Evolutionary conservation across 2,329 filamentous ascomycete species (phyloP), one percentile per base, ranked within the genome.

Genomic region (Alternaria brassicicola): DNA sequence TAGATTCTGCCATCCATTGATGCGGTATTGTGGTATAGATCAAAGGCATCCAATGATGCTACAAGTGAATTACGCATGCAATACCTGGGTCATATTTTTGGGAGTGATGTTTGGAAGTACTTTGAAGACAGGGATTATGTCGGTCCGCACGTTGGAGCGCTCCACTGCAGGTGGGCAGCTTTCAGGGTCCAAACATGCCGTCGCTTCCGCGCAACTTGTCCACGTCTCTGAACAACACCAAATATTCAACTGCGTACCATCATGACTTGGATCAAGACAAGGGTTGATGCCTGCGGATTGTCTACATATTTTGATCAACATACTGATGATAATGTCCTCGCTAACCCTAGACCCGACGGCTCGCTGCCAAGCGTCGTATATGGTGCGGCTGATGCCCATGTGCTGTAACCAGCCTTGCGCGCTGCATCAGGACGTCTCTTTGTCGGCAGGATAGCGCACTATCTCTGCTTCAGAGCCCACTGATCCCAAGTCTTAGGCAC

Each of bases 1-100:
- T 62, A 6, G 65, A 65, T 26, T 66, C 58, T 6, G 64, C 55
- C 9, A 31, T 61, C 19, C 61, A 63, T 23, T 58, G 25, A 58
- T 26, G 19, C 8, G 2, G 5, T 28, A 19, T n/a, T 38, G 7
- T 36, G 2, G 12, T 41, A n/a, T 19, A 17, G 12, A 13, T 15
- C 17, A 9, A 33, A 31, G 36, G 31, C 17, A 31, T 31, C 13
- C 26, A 23, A 15, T 33, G 3, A 33, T 25, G 39, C 23, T 6
- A 36, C 3, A 3, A 19, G 15, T 35, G 10, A 9, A 3, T 9
- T 10, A n/a, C 23, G 19, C 8, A 26, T 43, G 19, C n/a, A 19
- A 25, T 19, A 38, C 15, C 7, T 12, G 42, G 23, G 35, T n/a
- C n/a, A n/a, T n/a, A n/a, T n/a, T n/a, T n/a, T n/a, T n/a, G n/a